phyloP scores from a whole-genome alignment of 2,329 filamentous ascomycete genomes.

The Furcasterigmium sp. region DNA sequence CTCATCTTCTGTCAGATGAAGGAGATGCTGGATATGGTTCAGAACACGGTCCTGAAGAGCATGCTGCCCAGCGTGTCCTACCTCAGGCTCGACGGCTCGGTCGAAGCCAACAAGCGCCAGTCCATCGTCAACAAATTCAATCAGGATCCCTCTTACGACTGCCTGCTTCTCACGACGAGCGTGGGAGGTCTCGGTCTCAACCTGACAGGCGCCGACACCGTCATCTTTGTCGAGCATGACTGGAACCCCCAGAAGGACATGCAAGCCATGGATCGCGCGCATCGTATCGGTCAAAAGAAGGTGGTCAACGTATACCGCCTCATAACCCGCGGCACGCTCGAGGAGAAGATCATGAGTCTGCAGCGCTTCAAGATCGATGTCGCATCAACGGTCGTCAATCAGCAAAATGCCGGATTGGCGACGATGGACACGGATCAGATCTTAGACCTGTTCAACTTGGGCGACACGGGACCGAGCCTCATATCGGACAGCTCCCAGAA shows the following conservation, averaged over 20 bases:
- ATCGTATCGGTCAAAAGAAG: constrained; percentile 99
- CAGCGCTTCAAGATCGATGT: constrained; percentile 99
- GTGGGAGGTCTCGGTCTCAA: constrained; percentile 94
- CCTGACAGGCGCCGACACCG: constrained; percentile 92
- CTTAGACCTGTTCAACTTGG: constrained; percentile 89
- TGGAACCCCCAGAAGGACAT: constrained; percentile 99
- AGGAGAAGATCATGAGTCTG: constrained; percentile 96
- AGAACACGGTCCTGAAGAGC: constrained; percentile 84
- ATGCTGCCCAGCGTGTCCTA: constrained; percentile 91
- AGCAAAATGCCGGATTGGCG: constrained; percentile 89
- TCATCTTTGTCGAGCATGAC: constrained; percentile 99
- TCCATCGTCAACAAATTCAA: constrained; percentile 99
- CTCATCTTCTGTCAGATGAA: constrained; percentile 99
- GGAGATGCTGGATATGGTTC: constrained; percentile 99
- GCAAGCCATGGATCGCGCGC: constrained; percentile 97
- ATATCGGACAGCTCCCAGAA: constrained; percentile 56
- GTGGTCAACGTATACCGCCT: constrained; percentile 98
- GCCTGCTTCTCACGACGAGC: constrained; percentile 86
- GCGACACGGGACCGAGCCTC: constrained; percentile 66
- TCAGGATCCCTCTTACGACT: constrained; percentile 93
- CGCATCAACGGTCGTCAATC: constrained; percentile 95
- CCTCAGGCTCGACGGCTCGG: constrained; percentile 86
- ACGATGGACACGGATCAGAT: constrained; percentile 99
- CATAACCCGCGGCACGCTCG: constrained; percentile 89
- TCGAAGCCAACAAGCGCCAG: constrained; percentile 89